Conservation (phyloP, 148 eudicot genomes). For the Linanthus parryae region DNA sequence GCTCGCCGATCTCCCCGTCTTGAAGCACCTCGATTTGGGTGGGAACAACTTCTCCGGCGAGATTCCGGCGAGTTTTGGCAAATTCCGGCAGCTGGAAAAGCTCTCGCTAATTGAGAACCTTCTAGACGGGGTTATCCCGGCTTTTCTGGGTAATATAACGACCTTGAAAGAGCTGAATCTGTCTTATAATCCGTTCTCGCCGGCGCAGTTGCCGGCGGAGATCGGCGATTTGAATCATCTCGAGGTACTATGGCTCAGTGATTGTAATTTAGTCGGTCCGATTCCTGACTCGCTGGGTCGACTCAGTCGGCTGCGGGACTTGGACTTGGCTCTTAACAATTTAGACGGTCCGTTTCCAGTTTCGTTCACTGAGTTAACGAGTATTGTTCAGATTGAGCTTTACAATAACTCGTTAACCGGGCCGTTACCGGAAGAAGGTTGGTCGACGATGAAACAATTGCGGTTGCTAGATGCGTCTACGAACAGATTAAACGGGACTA, state of each 20-base stretch:
- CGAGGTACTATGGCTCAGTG: constrained; percentile 51
- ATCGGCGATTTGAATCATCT: constrained; percentile 44
- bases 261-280: constrained; percentile 44
- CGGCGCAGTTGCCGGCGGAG: constrained; percentile 55
- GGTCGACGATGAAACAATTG: constrained; percentile 44
- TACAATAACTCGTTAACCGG: constrained; percentile 59
- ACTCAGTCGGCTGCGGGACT: constrained; percentile 32
- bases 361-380: constrained; percentile 45
- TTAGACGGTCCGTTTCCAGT: constrained; percentile 51
- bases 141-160: constrained; percentile 40
- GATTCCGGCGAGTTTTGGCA: constrained; percentile 50
- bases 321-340: constrained; percentile 55
- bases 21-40: constrained; percentile 44
- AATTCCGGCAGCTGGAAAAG: constrained; percentile 42
- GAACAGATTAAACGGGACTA: constrained; percentile 51
- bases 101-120: constrained; percentile 48
- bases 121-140: constrained; percentile 57
- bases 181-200: constrained; percentile 54
- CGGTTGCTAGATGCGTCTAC: constrained; percentile 50
- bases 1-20: constrained; percentile 21
- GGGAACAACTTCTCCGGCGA: constrained; percentile 77
- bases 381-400: constrained; percentile 52
- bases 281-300: constrained; percentile 59
- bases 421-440: constrained; percentile 50
- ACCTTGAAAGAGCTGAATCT: constrained; percentile 52